Evolutionary conservation across 1,284 basidiomycete species (phyloP), one percentile per base, ranked within the genome.

Genomic region (Coniferiporia weirii): DNA sequence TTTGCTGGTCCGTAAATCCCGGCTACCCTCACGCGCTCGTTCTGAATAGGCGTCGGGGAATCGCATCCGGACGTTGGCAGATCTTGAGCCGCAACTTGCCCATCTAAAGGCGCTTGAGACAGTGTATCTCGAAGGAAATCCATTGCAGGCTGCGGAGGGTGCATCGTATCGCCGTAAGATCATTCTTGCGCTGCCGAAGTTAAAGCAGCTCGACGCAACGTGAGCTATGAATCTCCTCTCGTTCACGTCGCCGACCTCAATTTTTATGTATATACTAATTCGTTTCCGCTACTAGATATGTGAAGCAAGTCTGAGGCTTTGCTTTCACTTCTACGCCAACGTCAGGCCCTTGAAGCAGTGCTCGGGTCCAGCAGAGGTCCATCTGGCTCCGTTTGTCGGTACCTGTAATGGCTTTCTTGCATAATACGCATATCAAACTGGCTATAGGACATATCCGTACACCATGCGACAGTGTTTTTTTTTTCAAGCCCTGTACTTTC

Each of bases 151-250:
- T 44, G 79, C 79, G 17, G 93, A 98, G 67, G 88, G 84, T 65
- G 75, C 82, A 1, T 83, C 80, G 17, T 99, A 99, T 71, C 78
- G 95, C 64, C 79, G 96, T 57, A 99, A 98, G 75, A 79, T 99
- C 61, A 94, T 91, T 69, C 74, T 98, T 46, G 84, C 87, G 3
- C 75, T 98, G 17, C 95, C 95, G 0, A 93, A 97, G 69, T 73
- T 98, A 59, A 83, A 83, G 68, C 97, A 99, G 75, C 89, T 99
- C 59, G 96, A 99, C 74, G 96, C 96, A 34, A 96, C 92, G 87
- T 96, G 68, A 40, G 38, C 15, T 40, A 40, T 3, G 15, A 40
- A 40, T 40, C 5, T 27, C 38, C 38, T 12, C 12, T 40, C 38
- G 8, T 2, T 9, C 8, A 40, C 12, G 38, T 27, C 27, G 27